Evolutionary conservation across 768 basidiomycete species (phyloP), one percentile per base, ranked within the genome.

Genomic region (Lentinula boryana): DNA sequence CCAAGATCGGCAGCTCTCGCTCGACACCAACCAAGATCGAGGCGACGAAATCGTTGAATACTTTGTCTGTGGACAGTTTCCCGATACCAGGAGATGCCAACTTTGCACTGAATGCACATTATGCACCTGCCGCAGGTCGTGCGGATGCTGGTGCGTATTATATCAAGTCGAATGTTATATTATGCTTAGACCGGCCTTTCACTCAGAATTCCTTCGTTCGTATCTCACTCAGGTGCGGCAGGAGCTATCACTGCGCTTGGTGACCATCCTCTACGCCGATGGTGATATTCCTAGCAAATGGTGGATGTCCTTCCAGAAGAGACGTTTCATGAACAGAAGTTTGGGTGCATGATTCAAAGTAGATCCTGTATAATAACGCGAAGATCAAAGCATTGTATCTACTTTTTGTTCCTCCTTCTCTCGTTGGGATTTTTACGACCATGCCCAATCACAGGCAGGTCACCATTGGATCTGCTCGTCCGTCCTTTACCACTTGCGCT

Each of bases 221-320:
- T 98, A 98, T 76, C 80, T 99, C 59, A 86, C 86, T 4, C 97
- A 99, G 72, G 91, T 90, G 8, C 86, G 97, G 53, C 93, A 97
- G 74, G 97, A 99, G 70, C 79, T 95, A 18, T 91, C 94, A 21
- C 80, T 87, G 8, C 85, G 97, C 33, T 75, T 99, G 54, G 84
- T 94, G 13, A 94, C 95, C 68, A 81, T 86, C 56, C 77, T 99
- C 53, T 99, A 99, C 72, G 92, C 88, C 41, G 93, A 96, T 71
- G 95, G 95, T 5, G 89, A 91, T 3, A 89, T 92, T 72, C 95
- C 97, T 5, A 97, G 91, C 80, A 99, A 99, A 74, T 99, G 97
- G 97, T 99, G 97, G 97, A 96, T 98, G 93, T 91, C 92, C 21
- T 99, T 98, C 86, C 94, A 95, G 75, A 98, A 97, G 84, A 84